phyloP scores from a whole-genome alignment of 2,329 filamentous ascomycete species.

The Sarocladiaceae sp. region DNA sequence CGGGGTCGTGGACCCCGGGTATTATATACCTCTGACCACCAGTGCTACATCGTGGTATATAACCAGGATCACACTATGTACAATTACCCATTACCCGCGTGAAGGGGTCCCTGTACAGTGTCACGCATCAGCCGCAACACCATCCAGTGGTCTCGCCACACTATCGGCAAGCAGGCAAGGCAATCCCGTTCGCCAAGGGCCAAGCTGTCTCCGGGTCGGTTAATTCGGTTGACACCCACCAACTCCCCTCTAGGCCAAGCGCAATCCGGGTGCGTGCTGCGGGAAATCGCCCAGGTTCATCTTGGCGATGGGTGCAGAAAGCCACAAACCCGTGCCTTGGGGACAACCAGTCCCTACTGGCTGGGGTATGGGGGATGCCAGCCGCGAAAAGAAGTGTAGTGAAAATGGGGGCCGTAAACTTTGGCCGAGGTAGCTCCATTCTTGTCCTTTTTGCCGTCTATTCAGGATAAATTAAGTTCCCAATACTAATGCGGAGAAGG shows the following conservation, averaged over 20 bases:
- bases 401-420: background rate
- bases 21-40: background rate
- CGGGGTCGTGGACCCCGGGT: background rate
- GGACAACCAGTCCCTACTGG: background rate
- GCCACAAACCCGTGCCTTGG: background rate
- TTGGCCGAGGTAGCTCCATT: slow-evolving; percentile 8
- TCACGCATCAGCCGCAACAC: background rate
- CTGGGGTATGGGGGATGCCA: background rate
- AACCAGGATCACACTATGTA: too few species aligned
- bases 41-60: background rate
- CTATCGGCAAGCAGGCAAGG: too few species aligned
- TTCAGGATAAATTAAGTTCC: background rate
- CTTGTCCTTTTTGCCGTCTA: background rate
- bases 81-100: too few species aligned
- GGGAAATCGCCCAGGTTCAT: background rate
- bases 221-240: background rate
- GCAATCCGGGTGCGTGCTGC: too few species aligned
- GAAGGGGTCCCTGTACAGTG: too few species aligned
- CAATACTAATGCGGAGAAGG: too few species aligned
- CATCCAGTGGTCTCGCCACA: background rate
- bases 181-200: background rate
- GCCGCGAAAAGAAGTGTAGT: background rate
- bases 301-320: slow-evolving; percentile 2
- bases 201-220: slow-evolving; percentile 1
- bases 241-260: background rate